phyloP scores from a whole-genome alignment of 345 rosid genomes.

The Gossypium ekmanianum region DNA sequence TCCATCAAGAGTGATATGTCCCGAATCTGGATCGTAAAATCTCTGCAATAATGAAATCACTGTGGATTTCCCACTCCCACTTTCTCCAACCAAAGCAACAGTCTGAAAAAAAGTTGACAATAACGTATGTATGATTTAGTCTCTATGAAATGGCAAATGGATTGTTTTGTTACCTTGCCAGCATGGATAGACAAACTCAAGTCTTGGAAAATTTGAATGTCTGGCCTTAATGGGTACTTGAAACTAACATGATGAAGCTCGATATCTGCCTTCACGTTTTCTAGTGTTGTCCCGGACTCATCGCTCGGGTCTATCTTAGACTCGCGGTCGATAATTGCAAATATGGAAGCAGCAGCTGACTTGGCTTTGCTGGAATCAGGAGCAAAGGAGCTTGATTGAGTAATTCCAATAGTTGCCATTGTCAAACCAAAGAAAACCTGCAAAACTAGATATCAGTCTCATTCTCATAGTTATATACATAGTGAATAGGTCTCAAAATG shows the following conservation, averaged over 20 bases:
- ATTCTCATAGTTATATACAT: neutral
- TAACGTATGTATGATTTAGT: neutral
- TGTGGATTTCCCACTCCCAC: slow-evolving; percentile 38
- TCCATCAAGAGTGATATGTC: slow-evolving; percentile 32
- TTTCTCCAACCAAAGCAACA: slow-evolving; percentile 37
- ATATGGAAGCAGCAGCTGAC: slow-evolving; percentile 30
- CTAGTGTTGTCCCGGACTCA: slow-evolving; percentile 20
- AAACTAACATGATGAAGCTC: slow-evolving; percentile 25
- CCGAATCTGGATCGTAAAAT: slow-evolving; percentile 37
- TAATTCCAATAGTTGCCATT: slow-evolving; percentile 24
- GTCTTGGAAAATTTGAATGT: slow-evolving; percentile 31
- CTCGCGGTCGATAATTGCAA: slow-evolving; percentile 25
- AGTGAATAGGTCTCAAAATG: neutral
- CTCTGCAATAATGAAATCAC: slow-evolving; percentile 30
- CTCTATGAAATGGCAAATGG: neutral
- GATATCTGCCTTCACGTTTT: slow-evolving; percentile 24
- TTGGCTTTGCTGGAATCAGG: slow-evolving; percentile 28
- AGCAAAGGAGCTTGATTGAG: slow-evolving; percentile 27
- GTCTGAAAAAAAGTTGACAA: slow-evolving; percentile 17
- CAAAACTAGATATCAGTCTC: neutral
- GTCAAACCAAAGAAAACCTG: slow-evolving; percentile 34
- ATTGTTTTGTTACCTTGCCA: slow-evolving; percentile 23
- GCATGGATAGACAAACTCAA: slow-evolving; percentile 22
- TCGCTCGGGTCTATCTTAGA: slow-evolving; percentile 34
- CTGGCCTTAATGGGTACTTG: slow-evolving; percentile 32